Percentiles rank a stretch among this genome's conserved stretches.
phyloP scores from a whole-genome alignment of 2,329 filamentous ascomycete genomes.

The Trichoderma citrinoviride region DNA sequence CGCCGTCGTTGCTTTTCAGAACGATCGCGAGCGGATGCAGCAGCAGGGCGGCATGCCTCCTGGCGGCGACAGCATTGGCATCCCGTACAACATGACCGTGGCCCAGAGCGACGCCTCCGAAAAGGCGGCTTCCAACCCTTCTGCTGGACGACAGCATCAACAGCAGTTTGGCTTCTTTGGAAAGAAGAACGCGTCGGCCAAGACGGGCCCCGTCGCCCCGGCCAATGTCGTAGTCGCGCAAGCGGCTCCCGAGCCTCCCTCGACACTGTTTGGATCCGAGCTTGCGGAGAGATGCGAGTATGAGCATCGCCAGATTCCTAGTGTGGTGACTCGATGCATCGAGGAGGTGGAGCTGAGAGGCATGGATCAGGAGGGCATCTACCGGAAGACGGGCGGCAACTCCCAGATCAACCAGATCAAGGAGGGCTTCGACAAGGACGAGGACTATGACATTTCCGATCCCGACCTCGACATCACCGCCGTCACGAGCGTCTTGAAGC shows the following conservation, averaged over 20 bases:
- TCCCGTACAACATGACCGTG: constrained; percentile 69
- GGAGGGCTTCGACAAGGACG: constrained; percentile 82
- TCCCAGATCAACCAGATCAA: constrained; percentile 88
- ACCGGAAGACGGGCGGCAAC: constrained; percentile 92
- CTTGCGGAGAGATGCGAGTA: constrained; percentile 80
- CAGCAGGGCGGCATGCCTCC: constrained; percentile 40
- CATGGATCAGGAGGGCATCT: constrained; percentile 97
- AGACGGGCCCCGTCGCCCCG: constrained; percentile 43
- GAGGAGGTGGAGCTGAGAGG: constrained; percentile 94
- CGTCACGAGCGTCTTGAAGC: constrained; percentile 92
- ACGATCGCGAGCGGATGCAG: constrained; percentile 54
- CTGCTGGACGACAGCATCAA: constrained; percentile 30
- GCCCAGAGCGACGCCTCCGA: constrained; percentile 51
- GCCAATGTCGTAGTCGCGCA: constrained; percentile 33
- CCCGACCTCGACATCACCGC: constrained; percentile 92
- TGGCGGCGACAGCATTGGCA: constrained; percentile 64
- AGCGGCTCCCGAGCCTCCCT: constrained; percentile 52
- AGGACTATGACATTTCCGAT: constrained; percentile 90
- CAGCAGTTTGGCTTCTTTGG: constrained; percentile 72
- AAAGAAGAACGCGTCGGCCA: constrained; percentile 52
- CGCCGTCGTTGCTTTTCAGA: constrained; percentile 73
- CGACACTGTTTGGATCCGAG: constrained; percentile 81
- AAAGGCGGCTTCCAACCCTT: constrained; percentile 33
- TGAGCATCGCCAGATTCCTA: constrained; percentile 85
- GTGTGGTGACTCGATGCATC: constrained; percentile 88